A percentile compares a stretch with the other conserved stretches of the same genome.
Conservation (phyloP, 106 monocot species). For the Allium cepa region DNA sequence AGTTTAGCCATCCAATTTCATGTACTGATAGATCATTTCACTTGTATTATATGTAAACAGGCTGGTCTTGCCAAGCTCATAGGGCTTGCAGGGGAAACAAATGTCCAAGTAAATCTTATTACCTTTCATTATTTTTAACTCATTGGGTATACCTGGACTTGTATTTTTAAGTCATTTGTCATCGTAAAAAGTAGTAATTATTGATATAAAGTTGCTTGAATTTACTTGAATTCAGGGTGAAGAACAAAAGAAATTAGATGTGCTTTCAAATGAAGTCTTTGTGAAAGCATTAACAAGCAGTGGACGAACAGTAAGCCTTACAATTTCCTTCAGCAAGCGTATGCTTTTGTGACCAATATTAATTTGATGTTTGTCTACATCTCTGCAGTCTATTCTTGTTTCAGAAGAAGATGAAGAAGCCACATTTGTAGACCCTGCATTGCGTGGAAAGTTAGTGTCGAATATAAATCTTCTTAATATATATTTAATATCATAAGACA, state of each 20-base stretch:
- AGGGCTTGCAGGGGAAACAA: constrained; percentile 90
- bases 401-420: constrained; percentile 94
- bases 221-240: constrained; percentile 53
- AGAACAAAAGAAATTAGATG: constrained; percentile 96
- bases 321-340: not conserved
- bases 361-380: not conserved
- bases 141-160: no score
- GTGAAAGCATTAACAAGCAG: constrained; percentile 85
- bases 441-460: constrained; percentile 70
- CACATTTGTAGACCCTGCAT: constrained; percentile 72
- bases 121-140: not conserved
- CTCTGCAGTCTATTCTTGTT: constrained; percentile 72
- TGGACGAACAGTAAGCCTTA: constrained; percentile 60
- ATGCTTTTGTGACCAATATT: not conserved
- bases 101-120: constrained; percentile 53
- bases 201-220: not conserved
- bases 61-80: constrained; percentile 95
- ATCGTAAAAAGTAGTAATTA: no score
- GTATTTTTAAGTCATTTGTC: no score
- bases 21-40: no score
- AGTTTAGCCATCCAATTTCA: no score
- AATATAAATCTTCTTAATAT: not conserved
- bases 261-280: constrained; percentile 96
- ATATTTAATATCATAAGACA: no score
- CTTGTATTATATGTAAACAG: constrained; percentile 18